Percentiles rank a stretch among this genome's conserved stretches.
These are phyloP conservation scores for Xylaria castorea DNA, from an alignment of 495 filamentous ascomycete species.

Conservation along the genomic window DNA sequence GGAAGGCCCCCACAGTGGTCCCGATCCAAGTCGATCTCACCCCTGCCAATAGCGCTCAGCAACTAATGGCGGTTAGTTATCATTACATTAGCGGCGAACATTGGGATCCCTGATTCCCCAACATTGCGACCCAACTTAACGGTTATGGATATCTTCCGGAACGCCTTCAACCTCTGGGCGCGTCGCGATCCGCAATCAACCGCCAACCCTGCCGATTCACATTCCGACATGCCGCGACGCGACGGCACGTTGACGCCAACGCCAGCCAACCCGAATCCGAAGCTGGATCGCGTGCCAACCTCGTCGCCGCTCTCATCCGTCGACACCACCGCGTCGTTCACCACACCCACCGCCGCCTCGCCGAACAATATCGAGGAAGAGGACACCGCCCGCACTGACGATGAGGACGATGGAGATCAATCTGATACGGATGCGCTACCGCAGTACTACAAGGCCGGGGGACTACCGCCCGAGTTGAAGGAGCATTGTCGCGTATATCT, in stretches of 20 bases:
- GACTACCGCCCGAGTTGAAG: conserved; percentile 66
- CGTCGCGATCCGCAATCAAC: conserved; percentile 15
- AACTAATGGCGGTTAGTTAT: conserved; percentile 1
- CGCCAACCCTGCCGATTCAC: background rate
- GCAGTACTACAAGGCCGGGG: conserved; percentile 59
- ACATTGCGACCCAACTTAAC: background rate
- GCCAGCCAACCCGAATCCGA: background rate
- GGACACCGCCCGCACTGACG: background rate
- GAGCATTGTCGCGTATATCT: conserved; percentile 74
- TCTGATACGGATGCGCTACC: background rate
- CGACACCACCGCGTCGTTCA: conserved; percentile 13
- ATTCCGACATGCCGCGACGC: conserved; percentile 20
- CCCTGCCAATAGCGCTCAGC: background rate
- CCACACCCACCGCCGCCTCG: conserved; percentile 7
- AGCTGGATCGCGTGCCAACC: background rate
- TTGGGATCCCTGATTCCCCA: background rate
- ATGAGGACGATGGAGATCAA: background rate
- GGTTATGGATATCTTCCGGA: background rate
- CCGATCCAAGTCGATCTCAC: background rate
- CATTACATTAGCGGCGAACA: background rate
- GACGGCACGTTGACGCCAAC: background rate
- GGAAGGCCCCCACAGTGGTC: conserved; percentile 1
- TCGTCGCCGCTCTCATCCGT: conserved; percentile 27
- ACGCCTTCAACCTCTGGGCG: conserved; percentile 4
- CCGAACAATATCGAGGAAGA: background rate